Percentiles rank a stretch among this genome's conserved stretches.
These are phyloP conservation scores for Fusarium newnesense DNA, from an alignment of 2,329 filamentous ascomycete species.

Conservation along the genomic window DNA sequence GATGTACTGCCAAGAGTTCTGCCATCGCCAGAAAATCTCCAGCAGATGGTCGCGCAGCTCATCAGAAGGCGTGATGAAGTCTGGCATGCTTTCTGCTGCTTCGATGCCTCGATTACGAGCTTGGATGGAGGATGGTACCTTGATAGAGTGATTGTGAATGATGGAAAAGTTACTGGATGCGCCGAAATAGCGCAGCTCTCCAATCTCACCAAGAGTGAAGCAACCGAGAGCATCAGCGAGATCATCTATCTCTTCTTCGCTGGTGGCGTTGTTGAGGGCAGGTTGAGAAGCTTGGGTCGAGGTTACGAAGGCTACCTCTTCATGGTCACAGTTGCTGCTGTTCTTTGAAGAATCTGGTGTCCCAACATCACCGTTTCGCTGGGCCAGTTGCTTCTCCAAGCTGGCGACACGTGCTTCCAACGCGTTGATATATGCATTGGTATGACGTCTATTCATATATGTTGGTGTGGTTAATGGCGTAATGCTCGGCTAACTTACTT, in stretches of 20 bases:
- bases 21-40: background rate
- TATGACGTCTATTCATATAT: background rate
- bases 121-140: background rate
- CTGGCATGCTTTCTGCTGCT: background rate
- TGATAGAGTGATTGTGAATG: conserved; percentile 9
- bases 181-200: conserved; percentile 5
- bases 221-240: background rate
- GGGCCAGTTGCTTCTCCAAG: background rate
- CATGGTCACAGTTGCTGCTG: background rate
- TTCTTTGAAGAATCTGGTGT: background rate
- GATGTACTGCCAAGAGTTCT: conserved; percentile 11
- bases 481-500: background rate
- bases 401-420: conserved; percentile 1
- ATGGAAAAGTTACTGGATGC: conserved; percentile 16
- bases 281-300: background rate
- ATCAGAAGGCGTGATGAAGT: background rate
- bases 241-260: conserved; percentile 2
- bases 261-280: background rate
- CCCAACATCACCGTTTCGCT: background rate
- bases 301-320: background rate
- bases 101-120: background rate
- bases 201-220: conserved; percentile 7
- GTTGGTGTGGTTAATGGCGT: rapidly evolving
- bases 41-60: conserved; percentile 2
- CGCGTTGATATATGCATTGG: conserved; percentile 6